Base-by-base conservation (phyloP, 768 basidiomycete genomes). In the Lactifluus hygrophoroides region DNA sequence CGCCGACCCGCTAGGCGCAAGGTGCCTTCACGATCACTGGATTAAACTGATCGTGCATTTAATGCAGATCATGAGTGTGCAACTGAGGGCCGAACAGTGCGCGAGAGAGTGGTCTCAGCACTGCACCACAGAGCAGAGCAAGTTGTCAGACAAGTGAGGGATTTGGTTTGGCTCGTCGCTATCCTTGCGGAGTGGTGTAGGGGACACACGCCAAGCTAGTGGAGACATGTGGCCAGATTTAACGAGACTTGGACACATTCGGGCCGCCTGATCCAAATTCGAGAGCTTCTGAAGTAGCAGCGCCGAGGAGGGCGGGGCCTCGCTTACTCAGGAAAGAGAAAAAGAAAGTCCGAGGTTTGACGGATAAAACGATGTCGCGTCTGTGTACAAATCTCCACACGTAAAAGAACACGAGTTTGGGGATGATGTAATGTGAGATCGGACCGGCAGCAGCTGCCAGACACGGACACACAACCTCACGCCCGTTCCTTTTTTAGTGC, bases 401-500 rank as follows among this genome's bases (percentile, higher is more conserved):
- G 56, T 57, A 57, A 57, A 57, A 50, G 30, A 44, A 57, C 56
- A 57, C 49, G 49, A 25, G 48, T 56, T 42, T 6, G 56, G n/a
- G n/a, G n/a, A n/a, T n/a, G n/a, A n/a, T n/a, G n/a, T n/a, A n/a
- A n/a, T n/a, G 32, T 42, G 48, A 32, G 56, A 49, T 50, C 47
- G 37, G 38, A 50, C n/a, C n/a, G n/a, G n/a, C n/a, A n/a, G n/a
- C n/a, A n/a, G n/a, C n/a, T n/a, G n/a, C n/a, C n/a, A n/a, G n/a
- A n/a, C n/a, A n/a, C n/a, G n/a, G n/a, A n/a, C n/a, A n/a, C n/a
- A n/a, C n/a, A n/a, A n/a, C n/a, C n/a, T n/a, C n/a, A n/a, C n/a
- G n/a, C n/a, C n/a, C n/a, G n/a, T n/a, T n/a, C n/a, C n/a, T n/a
- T n/a, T n/a, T n/a, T n/a, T n/a, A n/a, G n/a, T n/a, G n/a, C n/a